phyloP scores from a whole-genome alignment of 2,329 filamentous ascomycete genomes.

The Lecanicillium sp. region DNA sequence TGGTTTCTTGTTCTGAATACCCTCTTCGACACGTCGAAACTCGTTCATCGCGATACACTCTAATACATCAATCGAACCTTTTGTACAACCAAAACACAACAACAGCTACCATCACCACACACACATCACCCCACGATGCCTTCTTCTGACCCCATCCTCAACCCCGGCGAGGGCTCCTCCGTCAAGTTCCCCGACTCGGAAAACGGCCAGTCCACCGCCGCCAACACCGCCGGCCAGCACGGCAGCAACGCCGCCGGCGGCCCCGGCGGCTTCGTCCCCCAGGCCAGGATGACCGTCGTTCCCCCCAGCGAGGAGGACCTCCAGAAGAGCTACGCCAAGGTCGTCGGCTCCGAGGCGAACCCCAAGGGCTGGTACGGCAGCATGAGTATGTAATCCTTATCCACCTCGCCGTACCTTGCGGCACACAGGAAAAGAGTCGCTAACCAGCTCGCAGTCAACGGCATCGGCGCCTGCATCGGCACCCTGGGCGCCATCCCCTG shows the following conservation, averaged over 20 bases:
- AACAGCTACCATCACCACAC: too few species aligned
- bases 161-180: slow-evolving; percentile 20
- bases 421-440: neutral
- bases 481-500: slow-evolving; percentile 82
- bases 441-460: slow-evolving; percentile 49
- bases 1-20: too few species aligned
- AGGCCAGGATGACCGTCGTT: slow-evolving; percentile 62
- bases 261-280: slow-evolving; percentile 40
- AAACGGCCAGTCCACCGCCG: slow-evolving; percentile 22
- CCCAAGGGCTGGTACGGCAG: slow-evolving; percentile 82
- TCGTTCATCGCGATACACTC: too few species aligned
- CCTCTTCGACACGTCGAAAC: too few species aligned
- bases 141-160: slow-evolving; percentile 6
- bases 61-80: too few species aligned
- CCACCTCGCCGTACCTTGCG: neutral
- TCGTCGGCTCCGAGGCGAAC: slow-evolving; percentile 58
- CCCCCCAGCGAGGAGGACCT: slow-evolving; percentile 79
- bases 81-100: neutral
- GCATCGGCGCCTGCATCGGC: slow-evolving; percentile 68
- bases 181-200: slow-evolving; percentile 7
- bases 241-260: slow-evolving; percentile 2
- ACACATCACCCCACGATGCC: slow-evolving; percentile 1
- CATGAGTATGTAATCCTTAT: slow-evolving; percentile 60
- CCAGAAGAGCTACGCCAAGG: slow-evolving; percentile 70
- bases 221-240: slow-evolving; percentile 16